A percentile compares a stretch with the other conserved stretches of the same genome.
These are phyloP conservation scores for Extremus antarcticus DNA, from an alignment of 495 filamentous ascomycete species.

Conservation along the genomic window DNA sequence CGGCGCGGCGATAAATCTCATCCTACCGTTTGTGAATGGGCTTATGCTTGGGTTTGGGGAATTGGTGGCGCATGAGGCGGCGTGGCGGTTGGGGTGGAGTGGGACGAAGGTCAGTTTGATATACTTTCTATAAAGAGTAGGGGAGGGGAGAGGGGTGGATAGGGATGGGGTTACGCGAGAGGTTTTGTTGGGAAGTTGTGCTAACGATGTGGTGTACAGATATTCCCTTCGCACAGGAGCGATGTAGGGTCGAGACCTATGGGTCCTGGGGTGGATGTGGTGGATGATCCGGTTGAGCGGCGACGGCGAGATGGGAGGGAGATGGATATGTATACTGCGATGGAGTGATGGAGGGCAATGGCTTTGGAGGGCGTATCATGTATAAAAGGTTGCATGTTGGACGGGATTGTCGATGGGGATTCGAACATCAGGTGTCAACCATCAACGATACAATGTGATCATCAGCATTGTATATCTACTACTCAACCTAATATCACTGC, in stretches of 20 bases:
- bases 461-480: neutral
- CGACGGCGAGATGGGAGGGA: constrained; percentile 34
- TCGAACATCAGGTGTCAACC: no score
- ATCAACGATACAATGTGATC: neutral
- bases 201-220: constrained; percentile 31
- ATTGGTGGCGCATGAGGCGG: constrained; percentile 87
- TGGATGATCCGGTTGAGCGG: constrained; percentile 42
- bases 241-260: constrained; percentile 29
- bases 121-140: no score
- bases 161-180: neutral
- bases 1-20: constrained; percentile 85
- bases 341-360: constrained; percentile 30
- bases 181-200: neutral
- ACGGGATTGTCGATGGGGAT: neutral
- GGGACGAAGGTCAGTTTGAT: constrained; percentile 71
- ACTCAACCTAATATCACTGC: no score
- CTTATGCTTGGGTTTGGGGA: constrained; percentile 98
- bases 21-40: constrained; percentile 93
- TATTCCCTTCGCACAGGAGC: constrained; percentile 51
- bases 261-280: constrained; percentile 57
- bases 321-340: constrained; percentile 38
- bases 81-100: constrained; percentile 85
- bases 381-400: neutral
- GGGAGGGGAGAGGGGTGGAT: neutral
- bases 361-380: neutral